Evolutionary conservation across 2,329 filamentous ascomycete species (phyloP).

Genomic region (Xylaria sp.): DNA sequence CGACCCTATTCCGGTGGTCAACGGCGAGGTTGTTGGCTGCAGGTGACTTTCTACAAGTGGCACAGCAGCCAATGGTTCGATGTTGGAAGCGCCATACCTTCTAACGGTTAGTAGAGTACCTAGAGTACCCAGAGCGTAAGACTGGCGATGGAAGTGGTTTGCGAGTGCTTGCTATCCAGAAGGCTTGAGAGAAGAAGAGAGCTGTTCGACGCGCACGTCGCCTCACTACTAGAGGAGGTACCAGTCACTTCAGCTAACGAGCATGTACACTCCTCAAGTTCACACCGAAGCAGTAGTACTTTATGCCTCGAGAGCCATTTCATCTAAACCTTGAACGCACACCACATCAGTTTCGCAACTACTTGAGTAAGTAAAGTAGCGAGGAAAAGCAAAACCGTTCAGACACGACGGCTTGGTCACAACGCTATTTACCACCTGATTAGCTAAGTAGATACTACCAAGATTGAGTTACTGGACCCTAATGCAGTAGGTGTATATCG

Average conservation of each 20-base stretch:
- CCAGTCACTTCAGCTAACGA: not conserved
- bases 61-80: not conserved
- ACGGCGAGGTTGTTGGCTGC: conserved; percentile 3
- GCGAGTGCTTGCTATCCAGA: not conserved
- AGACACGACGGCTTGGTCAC: not conserved
- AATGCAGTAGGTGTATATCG: not conserved
- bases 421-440: not conserved
- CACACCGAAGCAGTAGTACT: not conserved
- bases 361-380: not conserved
- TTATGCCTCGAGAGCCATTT: not conserved
- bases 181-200: not conserved
- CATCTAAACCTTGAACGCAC: not conserved
- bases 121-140: not conserved
- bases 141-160: not conserved
- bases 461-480: not conserved
- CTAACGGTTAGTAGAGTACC: too few species aligned
- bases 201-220: not conserved
- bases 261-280: not conserved
- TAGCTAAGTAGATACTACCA: not conserved
- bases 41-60: conserved; percentile 2
- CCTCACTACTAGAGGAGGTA: not conserved
- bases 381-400: not conserved
- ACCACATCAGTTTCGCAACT: not conserved
- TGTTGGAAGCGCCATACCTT: not conserved
- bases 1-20: not conserved